phyloP scores from a whole-genome alignment of 805 yeast species.

The Saccharomycopsis olivae region DNA sequence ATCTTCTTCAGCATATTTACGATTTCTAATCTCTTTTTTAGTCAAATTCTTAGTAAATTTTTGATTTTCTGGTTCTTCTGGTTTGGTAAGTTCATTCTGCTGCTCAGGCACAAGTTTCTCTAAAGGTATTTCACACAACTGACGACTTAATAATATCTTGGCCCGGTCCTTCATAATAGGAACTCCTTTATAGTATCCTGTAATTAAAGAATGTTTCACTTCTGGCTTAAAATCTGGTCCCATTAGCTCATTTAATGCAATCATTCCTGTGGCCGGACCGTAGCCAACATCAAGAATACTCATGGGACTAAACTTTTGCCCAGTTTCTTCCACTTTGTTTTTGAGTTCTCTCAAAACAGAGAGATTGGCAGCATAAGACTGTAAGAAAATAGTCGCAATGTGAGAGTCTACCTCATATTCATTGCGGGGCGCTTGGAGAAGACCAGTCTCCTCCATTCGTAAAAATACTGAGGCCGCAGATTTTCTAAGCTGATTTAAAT shows the following conservation, averaged over 20 bases:
- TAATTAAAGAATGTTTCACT: slow-evolving; percentile 59
- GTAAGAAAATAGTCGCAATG: slow-evolving; percentile 70
- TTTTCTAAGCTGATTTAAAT: slow-evolving; percentile 46
- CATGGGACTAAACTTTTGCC: slow-evolving; percentile 45
- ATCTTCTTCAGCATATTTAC: slow-evolving; percentile 21
- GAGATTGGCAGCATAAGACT: slow-evolving; percentile 61
- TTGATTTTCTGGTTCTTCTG: slow-evolving; percentile 16
- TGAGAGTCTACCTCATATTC: slow-evolving; percentile 63
- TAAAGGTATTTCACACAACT: slow-evolving; percentile 37
- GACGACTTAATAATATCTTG: slow-evolving; percentile 63
- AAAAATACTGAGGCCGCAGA: slow-evolving; percentile 49
- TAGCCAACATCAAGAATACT: slow-evolving; percentile 69
- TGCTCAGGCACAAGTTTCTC: slow-evolving; percentile 19
- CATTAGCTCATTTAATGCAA: slow-evolving; percentile 78
- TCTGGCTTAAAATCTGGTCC: slow-evolving; percentile 52
- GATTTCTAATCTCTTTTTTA: slow-evolving; percentile 10
- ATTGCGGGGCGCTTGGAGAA: slow-evolving; percentile 39
- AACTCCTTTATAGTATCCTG: slow-evolving; percentile 62
- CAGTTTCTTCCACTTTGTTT: slow-evolving; percentile 31
- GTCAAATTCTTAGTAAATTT: slow-evolving; percentile 7
- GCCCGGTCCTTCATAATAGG: slow-evolving; percentile 73
- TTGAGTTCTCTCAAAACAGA: slow-evolving; percentile 61
- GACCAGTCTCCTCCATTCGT: slow-evolving; percentile 38
- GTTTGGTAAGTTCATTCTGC: slow-evolving; percentile 6
- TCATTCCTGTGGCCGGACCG: slow-evolving; percentile 89